A percentile compares a stretch with the other conserved stretches of the same genome.
Evolutionary conservation across 345 rosid species (phyloP).

Genomic region (Populus alba): DNA sequence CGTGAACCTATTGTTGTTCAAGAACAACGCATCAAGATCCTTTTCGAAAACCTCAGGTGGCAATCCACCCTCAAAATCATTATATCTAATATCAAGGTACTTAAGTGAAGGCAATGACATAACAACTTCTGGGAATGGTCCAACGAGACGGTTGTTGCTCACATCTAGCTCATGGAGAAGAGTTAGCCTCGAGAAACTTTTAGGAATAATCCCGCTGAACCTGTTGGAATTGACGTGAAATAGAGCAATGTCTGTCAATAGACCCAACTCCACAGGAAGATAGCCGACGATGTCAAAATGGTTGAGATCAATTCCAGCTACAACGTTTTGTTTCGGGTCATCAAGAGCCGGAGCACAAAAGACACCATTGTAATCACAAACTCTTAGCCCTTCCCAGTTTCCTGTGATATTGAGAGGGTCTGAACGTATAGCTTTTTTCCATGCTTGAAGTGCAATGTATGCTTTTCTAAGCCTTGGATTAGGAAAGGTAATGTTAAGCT

Average conservation of each 20-base stretch:
- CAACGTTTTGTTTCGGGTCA: not conserved
- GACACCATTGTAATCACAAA: conserved; percentile 19
- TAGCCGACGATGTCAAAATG: conserved; percentile 19
- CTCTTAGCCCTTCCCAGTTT: conserved; percentile 14
- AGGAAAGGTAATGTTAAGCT: not conserved
- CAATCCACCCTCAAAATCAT: conserved; percentile 19
- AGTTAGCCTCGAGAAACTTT: conserved; percentile 12
- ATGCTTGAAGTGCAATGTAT: conserved; percentile 18
- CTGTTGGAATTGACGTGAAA: conserved; percentile 20
- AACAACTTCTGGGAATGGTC: conserved; percentile 7
- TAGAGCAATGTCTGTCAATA: conserved; percentile 15
- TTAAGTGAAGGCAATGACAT: conserved; percentile 3
- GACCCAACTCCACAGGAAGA: conserved; percentile 23
- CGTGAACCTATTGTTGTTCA: conserved; percentile 16
- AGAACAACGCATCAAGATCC: conserved; percentile 19
- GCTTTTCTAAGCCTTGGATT: conserved; percentile 12
- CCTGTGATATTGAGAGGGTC: conserved; percentile 11
- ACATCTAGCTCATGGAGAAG: conserved; percentile 19
- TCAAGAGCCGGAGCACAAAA: conserved; percentile 11
- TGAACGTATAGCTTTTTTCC: conserved; percentile 13
- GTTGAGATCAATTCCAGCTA: conserved; percentile 22
- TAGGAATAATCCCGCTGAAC: conserved; percentile 21
- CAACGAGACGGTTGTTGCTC: conserved; percentile 25
- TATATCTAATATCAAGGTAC: conserved; percentile 23
- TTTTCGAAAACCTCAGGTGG: conserved; percentile 8